phyloP scores from a whole-genome alignment of 768 basidiomycete species.

The Chalciporus pseudorubinellus region DNA sequence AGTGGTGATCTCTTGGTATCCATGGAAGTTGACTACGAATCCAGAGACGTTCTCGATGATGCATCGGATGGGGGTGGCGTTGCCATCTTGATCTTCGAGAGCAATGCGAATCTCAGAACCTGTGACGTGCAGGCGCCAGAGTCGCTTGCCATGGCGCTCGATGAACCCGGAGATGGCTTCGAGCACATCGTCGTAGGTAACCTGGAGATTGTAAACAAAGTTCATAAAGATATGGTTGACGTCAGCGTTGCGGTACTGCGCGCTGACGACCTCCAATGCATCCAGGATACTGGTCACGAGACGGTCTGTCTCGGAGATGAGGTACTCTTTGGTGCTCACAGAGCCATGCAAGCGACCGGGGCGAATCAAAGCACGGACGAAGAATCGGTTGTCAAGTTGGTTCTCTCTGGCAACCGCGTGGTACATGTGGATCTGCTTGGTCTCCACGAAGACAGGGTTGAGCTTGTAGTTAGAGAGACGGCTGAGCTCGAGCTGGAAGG shows the following conservation, averaged over 20 bases:
- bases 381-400: conserved; percentile 97
- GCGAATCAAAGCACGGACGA: conserved; percentile 93
- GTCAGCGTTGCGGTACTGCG: conserved; percentile 87
- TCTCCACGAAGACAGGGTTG: conserved; percentile 93
- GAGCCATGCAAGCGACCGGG: conserved; percentile 90
- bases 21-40: conserved; percentile 97
- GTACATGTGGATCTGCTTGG: conserved; percentile 97
- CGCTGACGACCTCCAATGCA: conserved; percentile 90
- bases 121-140: conserved; percentile 98
- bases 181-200: conserved; percentile 94
- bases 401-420: conserved; percentile 94
- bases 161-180: conserved; percentile 99
- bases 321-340: conserved; percentile 96
- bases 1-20: conserved; percentile 96
- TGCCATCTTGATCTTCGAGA: conserved; percentile 92
- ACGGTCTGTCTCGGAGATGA: conserved; percentile 97
- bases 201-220: conserved; percentile 95
- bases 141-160: conserved; percentile 95
- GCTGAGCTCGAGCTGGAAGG: conserved; percentile 95
- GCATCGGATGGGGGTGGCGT: conserved; percentile 93
- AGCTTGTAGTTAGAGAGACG: conserved; percentile 97
- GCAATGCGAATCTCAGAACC: conserved; percentile 96
- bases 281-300: conserved; percentile 93
- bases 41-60: conserved; percentile 99
- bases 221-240: conserved; percentile 99